These are phyloP conservation scores for Wallacemonas collosoma DNA, from an alignment of 208 protist species.

Conservation along the genomic window DNA sequence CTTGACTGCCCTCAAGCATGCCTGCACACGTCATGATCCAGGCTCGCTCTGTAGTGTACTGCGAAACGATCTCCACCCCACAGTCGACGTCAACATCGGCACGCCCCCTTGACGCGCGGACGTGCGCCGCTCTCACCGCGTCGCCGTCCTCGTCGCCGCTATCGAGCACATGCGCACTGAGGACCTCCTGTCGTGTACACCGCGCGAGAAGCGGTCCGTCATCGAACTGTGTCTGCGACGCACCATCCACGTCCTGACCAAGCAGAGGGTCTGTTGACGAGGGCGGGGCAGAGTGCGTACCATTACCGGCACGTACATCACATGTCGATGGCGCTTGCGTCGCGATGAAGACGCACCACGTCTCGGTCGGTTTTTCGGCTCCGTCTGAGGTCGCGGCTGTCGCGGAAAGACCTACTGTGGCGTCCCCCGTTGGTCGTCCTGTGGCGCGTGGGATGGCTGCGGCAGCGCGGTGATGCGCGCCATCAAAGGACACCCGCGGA, in stretches of 20 bases:
- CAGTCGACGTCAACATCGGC: background rate
- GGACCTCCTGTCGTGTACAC: background rate
- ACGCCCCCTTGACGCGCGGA: too few species aligned
- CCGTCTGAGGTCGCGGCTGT: background rate
- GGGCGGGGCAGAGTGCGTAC: background rate
- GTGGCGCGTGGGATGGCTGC: background rate
- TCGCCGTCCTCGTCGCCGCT: background rate
- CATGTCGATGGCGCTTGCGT: background rate
- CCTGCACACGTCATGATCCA: constrained; percentile 3
- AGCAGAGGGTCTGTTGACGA: background rate
- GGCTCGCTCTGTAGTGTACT: constrained; percentile 6
- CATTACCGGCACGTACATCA: background rate
- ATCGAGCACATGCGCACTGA: constrained; percentile 1
- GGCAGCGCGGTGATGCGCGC: constrained; percentile 1
- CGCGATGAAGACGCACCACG: constrained; percentile 11
- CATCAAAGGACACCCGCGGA: constrained; percentile 8
- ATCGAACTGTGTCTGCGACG: background rate
- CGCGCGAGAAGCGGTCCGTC: background rate
- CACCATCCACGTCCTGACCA: background rate
- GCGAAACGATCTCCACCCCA: background rate
- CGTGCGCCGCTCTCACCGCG: background rate
- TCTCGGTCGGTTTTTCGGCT: background rate
- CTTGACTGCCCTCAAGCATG: background rate
- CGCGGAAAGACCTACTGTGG: too few species aligned
- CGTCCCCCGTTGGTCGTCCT: background rate